phyloP scores from a whole-genome alignment of 1,139 yeast genomes.

The Diutina siamensis region DNA sequence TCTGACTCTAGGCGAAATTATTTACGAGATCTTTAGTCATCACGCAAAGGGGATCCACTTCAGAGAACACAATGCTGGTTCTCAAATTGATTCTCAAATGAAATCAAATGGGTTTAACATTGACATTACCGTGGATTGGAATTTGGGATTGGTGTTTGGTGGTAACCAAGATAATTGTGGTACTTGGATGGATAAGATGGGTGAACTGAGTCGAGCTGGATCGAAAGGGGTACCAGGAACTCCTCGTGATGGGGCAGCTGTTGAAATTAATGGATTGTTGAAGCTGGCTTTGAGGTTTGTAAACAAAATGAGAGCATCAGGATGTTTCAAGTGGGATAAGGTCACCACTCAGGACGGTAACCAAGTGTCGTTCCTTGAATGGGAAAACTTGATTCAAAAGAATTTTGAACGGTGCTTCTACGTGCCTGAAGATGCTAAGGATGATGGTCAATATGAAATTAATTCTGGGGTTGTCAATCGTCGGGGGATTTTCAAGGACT shows the following conservation, averaged over 20 bases:
- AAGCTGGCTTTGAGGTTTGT: conserved; percentile 81
- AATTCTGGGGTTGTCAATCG: conserved; percentile 64
- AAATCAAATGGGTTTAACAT: conserved; percentile 86
- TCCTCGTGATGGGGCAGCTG: conserved; percentile 94
- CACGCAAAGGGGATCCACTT: conserved; percentile 84
- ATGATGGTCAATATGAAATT: conserved; percentile 44
- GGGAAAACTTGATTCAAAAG: conserved; percentile 60
- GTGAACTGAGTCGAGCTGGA: conserved; percentile 77
- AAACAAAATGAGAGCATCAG: conserved; percentile 39
- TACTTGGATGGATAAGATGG: conserved; percentile 99
- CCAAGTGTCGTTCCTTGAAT: conserved; percentile 40
- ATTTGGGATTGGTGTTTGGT: conserved; percentile 77
- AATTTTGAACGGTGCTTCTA: conserved; percentile 75
- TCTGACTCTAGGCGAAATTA: conserved; percentile 59
- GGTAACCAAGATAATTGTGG: conserved; percentile 93
- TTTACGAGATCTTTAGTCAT: conserved; percentile 70
- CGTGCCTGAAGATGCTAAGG: conserved; percentile 49
- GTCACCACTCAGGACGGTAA: conserved; percentile 36
- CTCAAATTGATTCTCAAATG: conserved; percentile 83
- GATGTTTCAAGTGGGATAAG: conserved; percentile 30
- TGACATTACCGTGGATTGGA: conserved; percentile 73
- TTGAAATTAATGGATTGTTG: conserved; percentile 81
- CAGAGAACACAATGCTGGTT: conserved; percentile 94
- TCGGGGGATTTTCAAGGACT: conserved; percentile 88
- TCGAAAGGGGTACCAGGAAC: conserved; percentile 91